A percentile compares a stretch with the other conserved stretches of the same genome.
Conservation (phyloP, 192 early-diverging fungal genomes). For the Piromyces finnis region DNA sequence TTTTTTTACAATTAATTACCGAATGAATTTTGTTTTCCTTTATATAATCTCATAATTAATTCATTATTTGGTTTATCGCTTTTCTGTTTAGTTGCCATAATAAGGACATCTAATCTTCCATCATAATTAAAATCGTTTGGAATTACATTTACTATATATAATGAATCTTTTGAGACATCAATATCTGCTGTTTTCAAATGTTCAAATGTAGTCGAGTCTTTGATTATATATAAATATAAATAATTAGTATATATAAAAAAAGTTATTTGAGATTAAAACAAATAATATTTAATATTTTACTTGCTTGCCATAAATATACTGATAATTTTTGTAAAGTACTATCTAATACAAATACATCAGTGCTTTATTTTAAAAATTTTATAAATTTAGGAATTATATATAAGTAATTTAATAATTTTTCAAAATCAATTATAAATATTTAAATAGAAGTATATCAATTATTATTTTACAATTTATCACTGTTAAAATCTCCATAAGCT, state of each 20-base stretch:
- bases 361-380: conserved; percentile 19
- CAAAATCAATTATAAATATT: background rate
- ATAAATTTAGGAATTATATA: background rate
- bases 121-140: conserved; percentile 82
- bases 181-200: conserved; percentile 27
- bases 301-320: conserved; percentile 51
- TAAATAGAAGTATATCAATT: too few species aligned
- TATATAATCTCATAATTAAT: conserved; percentile 47
- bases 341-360: conserved; percentile 57
- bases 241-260: background rate
- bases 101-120: conserved; percentile 63
- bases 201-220: conserved; percentile 16
- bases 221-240: background rate
- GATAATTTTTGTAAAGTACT: conserved; percentile 42
- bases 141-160: conserved; percentile 39
- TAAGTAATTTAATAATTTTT: background rate
- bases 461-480: conserved; percentile 63
- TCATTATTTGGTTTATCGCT: conserved; percentile 11
- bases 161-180: background rate
- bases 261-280: background rate
- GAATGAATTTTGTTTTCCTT: conserved; percentile 51
- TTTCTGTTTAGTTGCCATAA: conserved; percentile 40
- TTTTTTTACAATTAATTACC: conserved; percentile 6
- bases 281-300: conserved; percentile 9
- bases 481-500: conserved; percentile 75